Evolutionary conservation across 108 stramenopile genomes (phyloP), one percentile per base, ranked within the genome.

Genomic region (Skeletonema tropicum): DNA sequence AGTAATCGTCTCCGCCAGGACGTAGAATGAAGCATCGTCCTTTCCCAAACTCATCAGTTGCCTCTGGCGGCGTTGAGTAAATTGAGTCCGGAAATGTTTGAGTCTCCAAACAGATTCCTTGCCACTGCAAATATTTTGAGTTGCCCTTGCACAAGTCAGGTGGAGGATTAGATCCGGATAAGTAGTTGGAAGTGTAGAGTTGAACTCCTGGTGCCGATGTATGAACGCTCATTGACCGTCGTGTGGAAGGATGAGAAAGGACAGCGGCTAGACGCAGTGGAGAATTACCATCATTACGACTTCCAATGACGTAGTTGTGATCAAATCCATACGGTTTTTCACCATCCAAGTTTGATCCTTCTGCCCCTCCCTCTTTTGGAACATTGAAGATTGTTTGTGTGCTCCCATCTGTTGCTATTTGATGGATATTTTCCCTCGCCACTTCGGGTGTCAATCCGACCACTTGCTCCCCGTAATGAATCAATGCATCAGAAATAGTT

Each of bases 171-270:
- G 45, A 61, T 38, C 82, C 82, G 49, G 76, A 74, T 52, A 95
- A 71, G 60, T 84, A 93, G 66, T 97, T 97, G 17, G 86, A 85
- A 15, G 96, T 93, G 74, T 97, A 97, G 8, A 94, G 46, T 66
- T 97, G 96, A 6, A 97, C 85, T 23, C 96, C 96, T 26, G 96
- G 96, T 23, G 93, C 85, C 49, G 79, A 82, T 25, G 96, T 85
- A 9, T 21, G 75, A 10, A 95, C 80, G 3, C 79, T 72, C 36
- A 95, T 64, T 10, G 62, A 36, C n/a, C 88, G 75, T 6, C 79
- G 63, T 12, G 85, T 75, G 12, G 64, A 75, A 29, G 61, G 62
- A 71, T 85, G 79, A 15, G 72, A 62, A 10, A 83, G 70, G 36
- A 72, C 46, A 59, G 68, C 75, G 33, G 59, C 85, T 35, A 69